Conservation (phyloP, 352 stramenopile genomes). For the Pythium insidiosum region DNA sequence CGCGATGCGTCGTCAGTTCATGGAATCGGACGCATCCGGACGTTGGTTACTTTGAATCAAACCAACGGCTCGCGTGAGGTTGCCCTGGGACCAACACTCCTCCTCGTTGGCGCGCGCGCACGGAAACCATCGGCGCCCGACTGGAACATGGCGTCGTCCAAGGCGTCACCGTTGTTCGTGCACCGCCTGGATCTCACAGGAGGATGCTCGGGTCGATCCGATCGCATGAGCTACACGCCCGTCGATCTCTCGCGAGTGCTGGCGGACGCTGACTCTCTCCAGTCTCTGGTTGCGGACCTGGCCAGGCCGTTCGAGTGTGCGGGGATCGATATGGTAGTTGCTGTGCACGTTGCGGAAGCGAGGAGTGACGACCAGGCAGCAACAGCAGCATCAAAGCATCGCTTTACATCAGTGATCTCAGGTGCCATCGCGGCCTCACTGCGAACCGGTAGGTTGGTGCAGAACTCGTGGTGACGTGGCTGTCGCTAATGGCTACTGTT, state of each 20-base stretch:
- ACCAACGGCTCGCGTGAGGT: no score
- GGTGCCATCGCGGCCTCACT: constrained; percentile 50
- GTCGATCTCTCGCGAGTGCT: constrained; percentile 36
- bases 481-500: no score
- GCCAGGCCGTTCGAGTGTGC: constrained; percentile 29
- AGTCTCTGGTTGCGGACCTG: constrained; percentile 29
- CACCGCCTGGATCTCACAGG: not conserved
- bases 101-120: not conserved
- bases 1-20: no score
- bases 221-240: constrained; percentile 15
- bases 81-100: no score
- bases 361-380: not conserved
- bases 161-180: constrained; percentile 2
- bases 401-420: constrained; percentile 27
- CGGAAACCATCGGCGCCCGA: not conserved
- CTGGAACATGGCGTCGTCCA: constrained; percentile 1
- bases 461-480: no score
- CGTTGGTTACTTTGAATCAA: no score
- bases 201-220: not conserved
- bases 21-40: no score
- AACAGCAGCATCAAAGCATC: constrained; percentile 8
- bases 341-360: constrained; percentile 23
- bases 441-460: no score
- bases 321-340: constrained; percentile 39
- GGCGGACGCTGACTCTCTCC: constrained; percentile 19